phyloP scores from a whole-genome alignment of 2,329 filamentous ascomycete genomes.

The Epichloe uncinata region DNA sequence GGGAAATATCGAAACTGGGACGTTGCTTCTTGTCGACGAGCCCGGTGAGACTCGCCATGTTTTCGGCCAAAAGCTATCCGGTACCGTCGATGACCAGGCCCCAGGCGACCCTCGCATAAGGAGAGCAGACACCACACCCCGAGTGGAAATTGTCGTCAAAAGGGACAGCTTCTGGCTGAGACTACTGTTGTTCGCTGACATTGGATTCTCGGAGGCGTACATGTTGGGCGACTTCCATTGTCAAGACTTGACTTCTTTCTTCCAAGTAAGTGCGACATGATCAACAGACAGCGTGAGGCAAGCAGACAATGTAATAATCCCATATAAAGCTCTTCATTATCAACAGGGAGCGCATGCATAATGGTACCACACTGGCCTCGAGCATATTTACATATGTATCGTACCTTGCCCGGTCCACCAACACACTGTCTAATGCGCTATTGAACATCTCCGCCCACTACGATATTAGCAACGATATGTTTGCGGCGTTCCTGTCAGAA shows the following conservation, averaged over 20 bases:
- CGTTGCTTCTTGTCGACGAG: constrained; percentile 35
- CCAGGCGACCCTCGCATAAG: constrained; percentile 21
- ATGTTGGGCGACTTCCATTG: constrained; percentile 62
- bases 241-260: constrained; percentile 52
- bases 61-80: constrained; percentile 32
- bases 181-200: constrained; percentile 55
- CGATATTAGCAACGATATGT: constrained; percentile 66
- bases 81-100: constrained; percentile 21
- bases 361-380: constrained; percentile 50
- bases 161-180: constrained; percentile 60
- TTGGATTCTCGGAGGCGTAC: constrained; percentile 62
- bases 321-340: constrained; percentile 49
- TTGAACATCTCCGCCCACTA: constrained; percentile 62
- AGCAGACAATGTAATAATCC: neutral
- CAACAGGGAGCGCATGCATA: constrained; percentile 50
- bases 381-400: constrained; percentile 43
- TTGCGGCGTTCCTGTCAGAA: constrained; percentile 57
- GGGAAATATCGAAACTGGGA: constrained; percentile 33
- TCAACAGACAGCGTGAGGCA: neutral
- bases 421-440: constrained; percentile 43
- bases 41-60: constrained; percentile 26
- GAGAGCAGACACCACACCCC: constrained; percentile 23
- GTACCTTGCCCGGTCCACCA: constrained; percentile 42
- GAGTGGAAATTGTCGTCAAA: constrained; percentile 44
- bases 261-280: constrained; percentile 36